Evolutionary conservation across 257 asterid species (phyloP), one percentile per base, ranked within the genome.

Genomic region (Oldenlandia corymbosa): DNA sequence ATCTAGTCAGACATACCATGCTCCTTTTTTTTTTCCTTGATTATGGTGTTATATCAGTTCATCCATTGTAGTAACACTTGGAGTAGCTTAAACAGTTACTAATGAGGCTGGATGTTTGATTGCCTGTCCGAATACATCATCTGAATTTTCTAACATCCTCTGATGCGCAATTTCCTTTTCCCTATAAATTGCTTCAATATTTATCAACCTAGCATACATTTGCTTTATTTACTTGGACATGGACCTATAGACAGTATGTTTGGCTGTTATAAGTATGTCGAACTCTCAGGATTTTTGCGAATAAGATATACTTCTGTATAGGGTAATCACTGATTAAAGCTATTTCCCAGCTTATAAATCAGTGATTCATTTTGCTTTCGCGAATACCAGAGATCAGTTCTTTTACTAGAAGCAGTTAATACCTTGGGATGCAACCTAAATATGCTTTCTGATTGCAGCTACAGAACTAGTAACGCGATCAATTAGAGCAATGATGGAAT

Each of bases 391-490:
- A 50, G 16, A 50, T 21, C 31, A 49, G 24, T 21, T 50, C 34
- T 58, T 58, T 60, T 36, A 41, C 50, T 13, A 23, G 3, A 54
- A n/a, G 5, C 24, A 0, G 0, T 7, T 37, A n/a, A n/a, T 21
- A 18, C 30, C 10, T 39, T 58, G 13, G 20, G 12, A 10, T 17
- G 49, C 21, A 41, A 42, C 7, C 36, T 60, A 37, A 42, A 24
- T 10, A 24, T 26, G 1, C 23, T 26, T 51, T 59, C 52, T 14
- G 30, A 10, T 68, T 75, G 74, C 92, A 88, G 97, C 98, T 14
- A 82, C 94, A 16, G 95, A 88, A 71, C 94, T 91, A 32, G 98
- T 91, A 54, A 73, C 88, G 6, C 76, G 90, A 72, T 79, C 96
- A 23, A 88, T 91, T 69, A 70, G 75, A 68, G 89, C 79, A 66